phyloP scores from a whole-genome alignment of 768 basidiomycete species.

The Leccinum uliginosum region DNA sequence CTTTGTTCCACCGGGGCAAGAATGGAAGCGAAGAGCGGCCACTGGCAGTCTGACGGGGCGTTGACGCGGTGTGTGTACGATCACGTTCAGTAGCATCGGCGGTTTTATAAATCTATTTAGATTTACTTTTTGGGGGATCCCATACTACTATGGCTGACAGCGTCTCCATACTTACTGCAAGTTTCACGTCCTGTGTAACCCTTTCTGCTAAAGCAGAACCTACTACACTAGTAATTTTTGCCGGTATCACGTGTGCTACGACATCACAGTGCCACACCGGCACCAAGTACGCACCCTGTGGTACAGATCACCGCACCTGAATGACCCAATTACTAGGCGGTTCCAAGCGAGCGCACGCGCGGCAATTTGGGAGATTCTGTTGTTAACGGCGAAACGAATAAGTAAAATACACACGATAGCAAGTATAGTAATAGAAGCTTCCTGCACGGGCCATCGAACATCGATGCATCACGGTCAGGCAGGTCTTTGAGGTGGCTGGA shows the following conservation, averaged over 20 bases:
- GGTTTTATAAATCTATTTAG: constrained; percentile 1
- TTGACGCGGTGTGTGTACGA: background rate
- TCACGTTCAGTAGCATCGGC: constrained; percentile 12
- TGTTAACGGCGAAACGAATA: constrained; percentile 5
- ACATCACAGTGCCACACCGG: background rate
- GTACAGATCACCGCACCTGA: background rate
- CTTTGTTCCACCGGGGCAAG: constrained; percentile 15
- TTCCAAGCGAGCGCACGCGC: background rate
- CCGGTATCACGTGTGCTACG: constrained; percentile 23
- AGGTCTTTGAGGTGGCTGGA: background rate
- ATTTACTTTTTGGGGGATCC: constrained; percentile 1
- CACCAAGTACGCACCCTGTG: background rate
- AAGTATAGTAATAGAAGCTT: constrained; percentile 11
- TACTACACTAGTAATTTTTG: constrained; percentile 20
- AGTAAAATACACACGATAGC: constrained; percentile 6
- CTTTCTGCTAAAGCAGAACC: constrained; percentile 17
- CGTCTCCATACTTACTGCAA: constrained; percentile 18
- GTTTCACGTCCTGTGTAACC: constrained; percentile 20
- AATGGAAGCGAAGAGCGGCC: constrained; percentile 20
- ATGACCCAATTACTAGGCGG: background rate
- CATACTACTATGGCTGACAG: constrained; percentile 12
- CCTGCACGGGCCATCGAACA: constrained; percentile 7
- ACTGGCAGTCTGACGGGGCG: constrained; percentile 1
- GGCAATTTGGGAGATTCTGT: constrained; percentile 4
- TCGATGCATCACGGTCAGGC: background rate